Base-by-base conservation (phyloP, 139 green algal species). In the Picochlorum sp. region DNA sequence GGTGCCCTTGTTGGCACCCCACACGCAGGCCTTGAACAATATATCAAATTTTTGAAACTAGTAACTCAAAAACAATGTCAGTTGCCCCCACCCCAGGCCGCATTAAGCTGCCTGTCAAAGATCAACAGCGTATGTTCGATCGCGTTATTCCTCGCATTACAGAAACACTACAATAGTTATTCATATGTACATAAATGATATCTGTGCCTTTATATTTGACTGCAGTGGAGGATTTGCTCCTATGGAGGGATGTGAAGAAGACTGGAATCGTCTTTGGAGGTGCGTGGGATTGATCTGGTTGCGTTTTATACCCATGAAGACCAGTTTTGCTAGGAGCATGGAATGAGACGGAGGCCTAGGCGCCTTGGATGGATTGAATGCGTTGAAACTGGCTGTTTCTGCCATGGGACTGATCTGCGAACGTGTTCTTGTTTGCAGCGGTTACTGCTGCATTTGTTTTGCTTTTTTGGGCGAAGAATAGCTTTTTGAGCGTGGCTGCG, bases 181-280 rank as follows among this genome's bases (percentile, higher is more conserved):
- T 13, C 8, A 41, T 41, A 2, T 41, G 34, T 41, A 11, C 34
- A 13, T 11, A 41, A 0, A 0, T 7, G 1, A 7, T 30, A 30
- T 30, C 4, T 41, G 8, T 14, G 34, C 8, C 8, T 41, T 3
- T 24, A 11, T 20, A 13, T 1, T 20, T 55, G 13, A 9, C 52
- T 45, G 56, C 56, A 62, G 79, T 85, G 41, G 76, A 85, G 47
- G 76, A 83, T 28, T 50, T 87, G 5, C 59, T 87, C 26, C 54
- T 87, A 24, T 87, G 81, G 81, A 56, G 68, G 18, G 73, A 87
- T 52, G 52, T 60, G 7, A 60, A 60, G 21, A 68, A 74, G 51
- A 68, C 45, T 23, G 80, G 66, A 11, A 56, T 70, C 2, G 71
- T 72, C 5, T 67, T 87, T 21, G 73, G 37, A 56, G 60, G 60